Evolutionary conservation across 2,329 filamentous ascomycete species (phyloP).

Genomic region (Pleomassaria siparia): DNA sequence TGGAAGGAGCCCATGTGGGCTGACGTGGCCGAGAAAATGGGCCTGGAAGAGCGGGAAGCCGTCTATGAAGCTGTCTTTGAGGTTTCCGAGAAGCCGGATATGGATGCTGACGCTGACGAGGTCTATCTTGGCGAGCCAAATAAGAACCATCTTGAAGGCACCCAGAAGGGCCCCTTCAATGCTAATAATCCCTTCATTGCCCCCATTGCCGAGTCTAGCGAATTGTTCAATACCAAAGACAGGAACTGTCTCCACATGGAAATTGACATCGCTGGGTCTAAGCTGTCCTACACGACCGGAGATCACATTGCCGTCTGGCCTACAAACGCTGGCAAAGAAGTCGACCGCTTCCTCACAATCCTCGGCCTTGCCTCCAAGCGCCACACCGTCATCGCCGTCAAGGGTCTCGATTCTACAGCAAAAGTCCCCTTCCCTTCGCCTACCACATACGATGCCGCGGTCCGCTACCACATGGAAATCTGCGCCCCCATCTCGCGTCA

Average conservation of each 20-base stretch:
- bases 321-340: conserved; percentile 88
- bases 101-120: conserved; percentile 72
- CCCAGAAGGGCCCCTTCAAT: conserved; percentile 85
- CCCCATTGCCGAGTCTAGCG: conserved; percentile 84
- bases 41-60: conserved; percentile 89
- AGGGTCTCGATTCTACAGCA: conserved; percentile 88
- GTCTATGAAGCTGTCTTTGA: conserved; percentile 92
- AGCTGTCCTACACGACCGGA: conserved; percentile 90
- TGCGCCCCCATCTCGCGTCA: conserved; percentile 94
- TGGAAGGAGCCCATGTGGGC: conserved; percentile 99
- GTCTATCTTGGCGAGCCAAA: conserved; percentile 97
- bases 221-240: conserved; percentile 85
- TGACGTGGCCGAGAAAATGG: conserved; percentile 79
- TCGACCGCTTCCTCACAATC: conserved; percentile 82
- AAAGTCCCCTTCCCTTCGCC: conserved; percentile 98
- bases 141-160: conserved; percentile 88
- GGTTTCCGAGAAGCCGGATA: conserved; percentile 72
- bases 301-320: conserved; percentile 93
- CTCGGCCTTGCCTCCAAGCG: conserved; percentile 76
- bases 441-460: conserved; percentile 90
- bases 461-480: conserved; percentile 96
- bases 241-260: conserved; percentile 97
- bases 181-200: conserved; percentile 97
- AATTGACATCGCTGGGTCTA: conserved; percentile 85
- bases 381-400: conserved; percentile 81